Base-by-base conservation (phyloP, 2,329 filamentous ascomycete genomes). In the Sclerotinia subarctica region DNA sequence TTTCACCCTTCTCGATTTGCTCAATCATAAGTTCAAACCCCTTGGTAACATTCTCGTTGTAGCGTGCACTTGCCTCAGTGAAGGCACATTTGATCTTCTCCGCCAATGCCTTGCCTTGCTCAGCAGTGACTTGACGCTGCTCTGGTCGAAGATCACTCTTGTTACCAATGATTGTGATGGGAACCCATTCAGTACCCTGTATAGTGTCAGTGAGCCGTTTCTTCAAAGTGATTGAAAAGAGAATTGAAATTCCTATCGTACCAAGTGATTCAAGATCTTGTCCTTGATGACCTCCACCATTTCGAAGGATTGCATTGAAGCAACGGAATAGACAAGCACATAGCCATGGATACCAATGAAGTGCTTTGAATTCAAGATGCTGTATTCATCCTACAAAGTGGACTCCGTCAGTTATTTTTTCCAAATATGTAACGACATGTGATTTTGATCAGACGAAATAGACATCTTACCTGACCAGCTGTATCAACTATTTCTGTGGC, bases 321-420 rank as follows among this genome's bases (percentile, higher is more conserved):
- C 91, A 62, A 99, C 94, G n/a, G 94, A 97, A 81, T 99, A 99
- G 60, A 97, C 94, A 70, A 99, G 90, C 86, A 99, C 93, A 80
- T 98, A 99, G 68, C 95, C 95, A 82, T 99, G 95, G 73, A 98
- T 98, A 71, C 95, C 95, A 79, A 99, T 98, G 77, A 98, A 98
- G 79, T 98, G 94, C 82, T 98, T 98, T 71, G 92, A 96, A 81
- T 97, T 98, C 70, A 99, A 85, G 73, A 98, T 97, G 78, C 92
- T 96, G 83, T 99, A 99, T 81, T 99, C 95, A 83, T 99, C 95
- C 90, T 95, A 69, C 68, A 56, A 26, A 68, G 57, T n/a, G 32
- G 21, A 24, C 29, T 74, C 56, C 72, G 71, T 69, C 15, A 64
- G 67, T 32, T 32, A 24, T 46, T 52, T 57, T 60, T 29, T 29